Conservation (phyloP, 306 rosid genomes). For the Datisca glomerata region DNA sequence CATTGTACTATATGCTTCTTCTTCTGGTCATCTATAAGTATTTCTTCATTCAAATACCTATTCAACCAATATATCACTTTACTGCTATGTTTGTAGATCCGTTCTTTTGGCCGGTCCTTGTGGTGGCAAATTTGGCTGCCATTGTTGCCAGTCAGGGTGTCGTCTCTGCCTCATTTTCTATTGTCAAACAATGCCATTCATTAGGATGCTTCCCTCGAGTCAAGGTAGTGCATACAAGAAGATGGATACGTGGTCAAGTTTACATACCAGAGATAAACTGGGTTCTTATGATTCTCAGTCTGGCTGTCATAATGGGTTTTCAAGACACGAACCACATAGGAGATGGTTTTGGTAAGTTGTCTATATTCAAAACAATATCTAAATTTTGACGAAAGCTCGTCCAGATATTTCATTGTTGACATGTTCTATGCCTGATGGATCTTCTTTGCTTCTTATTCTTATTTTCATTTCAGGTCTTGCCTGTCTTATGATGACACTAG, state of each 20-base stretch:
- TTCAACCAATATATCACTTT: constrained; percentile 4
- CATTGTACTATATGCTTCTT: too few species aligned
- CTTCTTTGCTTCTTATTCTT: not conserved
- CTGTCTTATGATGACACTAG: constrained; percentile 24
- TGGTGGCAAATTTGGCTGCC: constrained; percentile 54
- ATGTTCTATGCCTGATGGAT: not conserved
- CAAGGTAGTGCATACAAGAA: constrained; percentile 62
- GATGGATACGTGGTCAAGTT: constrained; percentile 74
- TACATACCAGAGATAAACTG: constrained; percentile 87
- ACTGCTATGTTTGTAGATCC: constrained; percentile 48
- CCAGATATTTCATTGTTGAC: too few species aligned
- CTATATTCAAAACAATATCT: not conserved
- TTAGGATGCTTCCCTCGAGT: constrained; percentile 80
- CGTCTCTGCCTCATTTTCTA: constrained; percentile 54
- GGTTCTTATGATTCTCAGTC: constrained; percentile 64
- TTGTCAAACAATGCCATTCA: constrained; percentile 67
- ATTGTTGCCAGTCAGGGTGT: constrained; percentile 69
- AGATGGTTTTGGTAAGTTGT: constrained; percentile 58
- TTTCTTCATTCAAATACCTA: not conserved
- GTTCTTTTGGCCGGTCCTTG: constrained; percentile 65
- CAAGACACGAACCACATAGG: constrained; percentile 38
- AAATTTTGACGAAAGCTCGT: too few species aligned
- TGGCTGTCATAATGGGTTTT: constrained; percentile 50
- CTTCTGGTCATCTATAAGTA: not conserved
- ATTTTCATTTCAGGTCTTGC: not conserved